These are phyloP conservation scores for Gnetum montanum DNA, from an alignment of 75 land plant genomes.

Conservation along the genomic window DNA sequence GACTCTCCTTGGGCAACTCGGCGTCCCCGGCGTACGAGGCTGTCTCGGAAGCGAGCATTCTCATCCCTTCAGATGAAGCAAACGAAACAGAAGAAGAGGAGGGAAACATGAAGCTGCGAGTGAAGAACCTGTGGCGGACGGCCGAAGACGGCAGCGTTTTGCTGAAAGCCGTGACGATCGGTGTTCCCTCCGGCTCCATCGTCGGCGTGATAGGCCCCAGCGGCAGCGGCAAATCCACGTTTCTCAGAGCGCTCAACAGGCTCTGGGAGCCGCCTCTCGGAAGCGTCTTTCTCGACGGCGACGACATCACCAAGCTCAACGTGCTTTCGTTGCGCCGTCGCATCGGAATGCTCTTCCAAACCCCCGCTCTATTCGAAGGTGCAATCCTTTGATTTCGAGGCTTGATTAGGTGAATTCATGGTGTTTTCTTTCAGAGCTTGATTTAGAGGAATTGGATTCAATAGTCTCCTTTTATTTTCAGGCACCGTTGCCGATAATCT, in stretches of 20 bases:
- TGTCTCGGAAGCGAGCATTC: too few relatives aligned
- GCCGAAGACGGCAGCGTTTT: constrained; percentile 24
- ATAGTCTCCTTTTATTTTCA: too few relatives aligned
- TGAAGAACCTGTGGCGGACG: constrained; percentile 24
- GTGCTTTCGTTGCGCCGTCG: constrained; percentile 67
- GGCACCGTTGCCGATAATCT: constrained; percentile 90
- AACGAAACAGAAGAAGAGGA: neutral
- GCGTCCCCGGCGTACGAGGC: too few relatives aligned
- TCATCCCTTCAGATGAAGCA: too few relatives aligned
- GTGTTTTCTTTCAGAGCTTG: too few relatives aligned
- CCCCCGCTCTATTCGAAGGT: constrained; percentile 85
- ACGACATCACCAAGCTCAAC: constrained; percentile 55
- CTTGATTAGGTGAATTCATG: too few relatives aligned
- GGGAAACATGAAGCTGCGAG: constrained; percentile 30
- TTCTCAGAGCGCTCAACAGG: constrained; percentile 78
- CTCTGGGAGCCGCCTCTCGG: constrained; percentile 83
- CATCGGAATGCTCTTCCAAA: constrained; percentile 94
- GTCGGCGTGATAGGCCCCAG: constrained; percentile 91
- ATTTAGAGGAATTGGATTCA: too few relatives aligned
- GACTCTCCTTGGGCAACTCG: too few relatives aligned
- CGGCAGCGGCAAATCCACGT: constrained; percentile 92
- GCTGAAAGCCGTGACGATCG: constrained; percentile 27
- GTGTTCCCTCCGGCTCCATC: constrained; percentile 43
- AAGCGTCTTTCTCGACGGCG: constrained; percentile 67
- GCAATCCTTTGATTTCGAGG: too few relatives aligned